Evolutionary conservation across 1,139 yeast genomes (phyloP).

Genomic region (Wickerhamiella pararugosa): DNA sequence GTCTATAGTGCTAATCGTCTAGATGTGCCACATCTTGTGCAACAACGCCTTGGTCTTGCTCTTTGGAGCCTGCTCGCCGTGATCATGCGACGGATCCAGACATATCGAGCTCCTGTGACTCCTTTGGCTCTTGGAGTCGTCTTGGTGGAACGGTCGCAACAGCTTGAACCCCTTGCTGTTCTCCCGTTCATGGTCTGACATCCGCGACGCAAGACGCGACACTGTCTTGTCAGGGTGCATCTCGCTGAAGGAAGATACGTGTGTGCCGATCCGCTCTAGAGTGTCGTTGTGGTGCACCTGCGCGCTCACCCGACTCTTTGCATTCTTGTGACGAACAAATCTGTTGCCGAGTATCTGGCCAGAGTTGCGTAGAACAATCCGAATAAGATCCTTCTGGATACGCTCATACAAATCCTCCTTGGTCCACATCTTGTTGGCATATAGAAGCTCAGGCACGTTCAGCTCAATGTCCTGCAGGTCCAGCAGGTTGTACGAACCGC

Average conservation of each 20-base stretch:
- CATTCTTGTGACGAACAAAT: slow-evolving; percentile 31
- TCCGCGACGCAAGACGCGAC: too few species aligned
- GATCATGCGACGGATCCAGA: too few species aligned
- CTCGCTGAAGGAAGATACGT: slow-evolving; percentile 2
- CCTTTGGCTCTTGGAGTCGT: too few species aligned
- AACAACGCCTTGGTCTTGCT: too few species aligned
- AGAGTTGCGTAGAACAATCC: slow-evolving; percentile 53
- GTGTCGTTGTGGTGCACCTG: background rate
- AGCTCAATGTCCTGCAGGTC: slow-evolving; percentile 59
- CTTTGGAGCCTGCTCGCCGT: too few species aligned
- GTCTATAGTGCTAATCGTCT: background rate
- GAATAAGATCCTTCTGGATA: slow-evolving; percentile 52
- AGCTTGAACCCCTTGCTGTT: too few species aligned
- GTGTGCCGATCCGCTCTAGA: slow-evolving; percentile 2
- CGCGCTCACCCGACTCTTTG: background rate
- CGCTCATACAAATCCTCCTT: slow-evolving; percentile 53
- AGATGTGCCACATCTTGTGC: too few species aligned
- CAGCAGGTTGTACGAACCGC: slow-evolving; percentile 47
- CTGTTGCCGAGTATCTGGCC: slow-evolving; percentile 74
- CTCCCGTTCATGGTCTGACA: too few species aligned
- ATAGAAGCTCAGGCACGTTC: slow-evolving; percentile 48
- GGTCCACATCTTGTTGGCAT: slow-evolving; percentile 62
- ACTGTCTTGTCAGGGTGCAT: background rate
- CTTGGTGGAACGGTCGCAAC: too few species aligned
- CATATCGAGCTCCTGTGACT: too few species aligned